phyloP scores from a whole-genome alignment of 148 eudicot species.

The Arctostaphylos glauca region DNA sequence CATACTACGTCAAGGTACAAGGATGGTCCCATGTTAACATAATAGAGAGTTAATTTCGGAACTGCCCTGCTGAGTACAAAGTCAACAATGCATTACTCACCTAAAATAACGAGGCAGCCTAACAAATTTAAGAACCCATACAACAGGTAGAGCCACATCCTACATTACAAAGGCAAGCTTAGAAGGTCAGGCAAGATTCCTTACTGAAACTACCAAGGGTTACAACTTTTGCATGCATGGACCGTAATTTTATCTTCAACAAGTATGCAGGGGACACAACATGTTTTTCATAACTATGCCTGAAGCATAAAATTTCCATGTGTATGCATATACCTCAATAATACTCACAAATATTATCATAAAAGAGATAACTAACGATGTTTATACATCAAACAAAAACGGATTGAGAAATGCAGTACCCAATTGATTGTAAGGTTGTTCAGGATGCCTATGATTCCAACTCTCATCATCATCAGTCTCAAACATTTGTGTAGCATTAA shows the following conservation, averaged over 20 bases:
- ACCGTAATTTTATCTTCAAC: not conserved
- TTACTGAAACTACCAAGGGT: not conserved
- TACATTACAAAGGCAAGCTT: not conserved
- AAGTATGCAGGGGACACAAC: not conserved
- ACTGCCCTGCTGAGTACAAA: not conserved
- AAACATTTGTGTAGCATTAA: constrained; percentile 49
- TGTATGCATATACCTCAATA: not conserved
- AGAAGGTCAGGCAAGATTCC: not conserved
- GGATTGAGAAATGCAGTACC: constrained; percentile 36
- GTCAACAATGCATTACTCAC: not conserved
- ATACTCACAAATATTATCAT: not conserved
- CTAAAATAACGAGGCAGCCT: constrained; percentile 7
- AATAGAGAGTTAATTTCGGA: not conserved
- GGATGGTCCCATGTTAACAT: not conserved
- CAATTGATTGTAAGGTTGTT: constrained; percentile 51
- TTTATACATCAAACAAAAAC: not conserved
- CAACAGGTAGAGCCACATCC: constrained; percentile 1
- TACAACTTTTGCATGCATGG: not conserved
- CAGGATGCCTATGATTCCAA: constrained; percentile 57
- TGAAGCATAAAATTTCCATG: not conserved
- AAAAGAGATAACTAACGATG: not conserved
- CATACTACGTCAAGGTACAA: not conserved
- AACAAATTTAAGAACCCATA: not conserved
- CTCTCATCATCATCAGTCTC: constrained; percentile 61
- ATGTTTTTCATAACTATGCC: not conserved